Conservation (phyloP, 2,329 filamentous ascomycete genomes). For the Calonectria hawksworthii region DNA sequence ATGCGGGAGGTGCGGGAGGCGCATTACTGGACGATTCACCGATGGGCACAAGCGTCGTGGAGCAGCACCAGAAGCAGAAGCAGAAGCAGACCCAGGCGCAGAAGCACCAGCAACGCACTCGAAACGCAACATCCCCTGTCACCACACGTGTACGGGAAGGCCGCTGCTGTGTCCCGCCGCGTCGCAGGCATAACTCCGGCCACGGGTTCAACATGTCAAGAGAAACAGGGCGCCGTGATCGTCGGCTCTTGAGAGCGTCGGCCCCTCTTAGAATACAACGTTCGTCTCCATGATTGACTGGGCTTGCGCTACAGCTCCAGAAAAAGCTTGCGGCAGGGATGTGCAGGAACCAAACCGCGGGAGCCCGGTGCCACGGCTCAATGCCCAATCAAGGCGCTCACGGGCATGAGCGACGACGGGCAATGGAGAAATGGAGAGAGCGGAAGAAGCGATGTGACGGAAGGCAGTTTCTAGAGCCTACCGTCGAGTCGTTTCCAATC, state of each 20-base stretch:
- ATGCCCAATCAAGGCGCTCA: slow-evolving; percentile 20
- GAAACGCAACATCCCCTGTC: slow-evolving; percentile 40
- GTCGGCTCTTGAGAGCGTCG: slow-evolving; percentile 3
- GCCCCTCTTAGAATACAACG: slow-evolving; percentile 13
- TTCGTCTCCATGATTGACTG: neutral
- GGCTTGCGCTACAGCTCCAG: slow-evolving; percentile 10
- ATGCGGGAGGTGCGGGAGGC: slow-evolving; percentile 22
- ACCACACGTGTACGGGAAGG: slow-evolving; percentile 41
- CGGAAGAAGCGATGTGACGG: slow-evolving; percentile 17
- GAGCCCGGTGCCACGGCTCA: slow-evolving; percentile 29
- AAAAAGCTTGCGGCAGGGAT: slow-evolving; percentile 15
- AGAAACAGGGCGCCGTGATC: slow-evolving; percentile 16
- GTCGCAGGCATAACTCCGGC: slow-evolving; percentile 26
- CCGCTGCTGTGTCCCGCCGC: slow-evolving; percentile 25
- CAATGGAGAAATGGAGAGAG: neutral
- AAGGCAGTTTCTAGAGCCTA: slow-evolving; percentile 11
- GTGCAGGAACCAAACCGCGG: slow-evolving; percentile 26
- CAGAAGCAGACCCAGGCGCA: neutral
- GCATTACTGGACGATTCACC: slow-evolving; percentile 10
- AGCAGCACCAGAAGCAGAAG: neutral
- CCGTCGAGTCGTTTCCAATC: slow-evolving; percentile 8
- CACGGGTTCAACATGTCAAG: slow-evolving; percentile 10
- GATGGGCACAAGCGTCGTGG: neutral
- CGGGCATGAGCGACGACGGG: neutral
- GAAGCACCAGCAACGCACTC: slow-evolving; percentile 30